These are phyloP conservation scores for Haematococcus lacustris DNA, from an alignment of 139 green algal species.

Conservation along the genomic window DNA sequence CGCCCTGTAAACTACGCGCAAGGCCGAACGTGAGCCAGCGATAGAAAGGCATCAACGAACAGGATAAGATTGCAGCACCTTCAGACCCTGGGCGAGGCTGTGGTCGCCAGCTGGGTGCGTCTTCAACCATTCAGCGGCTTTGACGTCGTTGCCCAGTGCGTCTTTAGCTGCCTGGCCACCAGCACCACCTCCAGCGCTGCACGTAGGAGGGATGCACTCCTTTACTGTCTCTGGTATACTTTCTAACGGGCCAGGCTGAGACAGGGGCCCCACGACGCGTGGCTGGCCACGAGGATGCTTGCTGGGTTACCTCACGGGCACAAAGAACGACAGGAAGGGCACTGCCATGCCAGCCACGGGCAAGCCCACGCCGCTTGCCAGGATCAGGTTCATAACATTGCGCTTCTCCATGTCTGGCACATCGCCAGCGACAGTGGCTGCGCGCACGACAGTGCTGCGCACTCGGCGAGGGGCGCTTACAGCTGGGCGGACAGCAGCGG, in stretches of 20 bases:
- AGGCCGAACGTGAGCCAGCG: too few species aligned
- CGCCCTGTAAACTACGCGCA: conserved; percentile 52
- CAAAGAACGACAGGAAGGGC: conserved; percentile 71
- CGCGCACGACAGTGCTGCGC: conserved; percentile 19
- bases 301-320: conserved; percentile 53
- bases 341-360: conserved; percentile 56
- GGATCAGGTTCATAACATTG: conserved; percentile 88
- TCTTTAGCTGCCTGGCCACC: conserved; percentile 89
- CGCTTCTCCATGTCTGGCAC: conserved; percentile 64
- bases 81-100: conserved; percentile 90
- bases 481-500: too few species aligned
- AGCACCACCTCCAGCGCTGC: conserved; percentile 62
- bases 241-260: too few species aligned
- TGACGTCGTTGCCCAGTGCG: conserved; percentile 91
- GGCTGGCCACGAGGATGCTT: too few species aligned
- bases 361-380: conserved; percentile 35
- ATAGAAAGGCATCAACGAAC: too few species aligned
- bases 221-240: too few species aligned
- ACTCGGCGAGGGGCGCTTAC: too few species aligned
- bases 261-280: too few species aligned
- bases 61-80: too few species aligned
- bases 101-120: conserved; percentile 79
- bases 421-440: conserved; percentile 13
- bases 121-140: conserved; percentile 68
- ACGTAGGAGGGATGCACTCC: too few species aligned